Evolutionary conservation across 768 basidiomycete species (phyloP), one percentile per base, ranked within the genome.

Genomic region (Gyrodon lividus): DNA sequence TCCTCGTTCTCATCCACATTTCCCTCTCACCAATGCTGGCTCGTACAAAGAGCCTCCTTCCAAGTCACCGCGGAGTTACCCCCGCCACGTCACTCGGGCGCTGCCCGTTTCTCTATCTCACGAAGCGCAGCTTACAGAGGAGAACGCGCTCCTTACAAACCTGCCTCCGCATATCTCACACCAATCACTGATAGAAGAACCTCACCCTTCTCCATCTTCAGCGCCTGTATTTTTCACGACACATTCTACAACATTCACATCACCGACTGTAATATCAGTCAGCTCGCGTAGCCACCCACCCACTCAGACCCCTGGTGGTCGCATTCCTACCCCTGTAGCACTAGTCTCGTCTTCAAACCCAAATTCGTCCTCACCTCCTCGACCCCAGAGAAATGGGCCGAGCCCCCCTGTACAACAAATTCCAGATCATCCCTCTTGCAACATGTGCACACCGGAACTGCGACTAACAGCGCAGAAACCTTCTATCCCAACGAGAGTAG

Each of bases 1-100:
- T 68, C 83, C 82, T 16, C 70, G 70, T 47, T 60, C 71, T 4
- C 71, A 84, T 65, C 83, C 81, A 2, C 74, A 67, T 54, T 65
- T 70, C 28, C 49, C 62, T 24, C 56, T 57, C 40, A 40, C 58
- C 6, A 50, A 59, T 58, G 54, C 58, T 12, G 13, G 50, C 22
- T 55, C 55, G 4, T 61, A 41, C 50, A 61, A 40, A 42, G 33
- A 51, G 1, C 65, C 64, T 64, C 70, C 59, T 55, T 52, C 62
- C 64, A 69, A 51, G 59, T 59, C 60, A 62, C 66, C 52, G 54
- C 35, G 31, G 48, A 52, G 38, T 43, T 74, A 74, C 49, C 12
- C 41, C 42, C 46, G 41, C 43, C 26, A 34, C 44, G 26, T 40
- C 34, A 19, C 34, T 16, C 51, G 54, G 19, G 44, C 58, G 14